phyloP scores from a whole-genome alignment of 495 filamentous ascomycete species.

The Immersiella caudata region DNA sequence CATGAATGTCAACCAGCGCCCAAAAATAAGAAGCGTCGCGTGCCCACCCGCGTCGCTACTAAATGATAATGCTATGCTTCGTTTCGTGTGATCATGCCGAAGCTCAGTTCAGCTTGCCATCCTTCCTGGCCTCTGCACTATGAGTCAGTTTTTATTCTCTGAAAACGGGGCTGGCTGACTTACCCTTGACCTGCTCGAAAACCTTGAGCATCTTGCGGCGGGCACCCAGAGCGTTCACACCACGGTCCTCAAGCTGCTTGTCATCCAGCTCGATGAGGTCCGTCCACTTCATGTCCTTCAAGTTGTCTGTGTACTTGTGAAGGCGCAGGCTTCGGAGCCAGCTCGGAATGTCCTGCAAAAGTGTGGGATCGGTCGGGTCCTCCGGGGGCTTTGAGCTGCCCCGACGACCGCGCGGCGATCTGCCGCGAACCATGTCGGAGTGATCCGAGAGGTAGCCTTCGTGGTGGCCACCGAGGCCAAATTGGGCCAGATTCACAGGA shows the following conservation, averaged over 20 bases:
- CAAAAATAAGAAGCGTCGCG: not conserved
- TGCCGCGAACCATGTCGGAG: constrained; percentile 83
- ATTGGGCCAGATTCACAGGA: constrained; percentile 72
- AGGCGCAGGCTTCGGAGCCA: constrained; percentile 94
- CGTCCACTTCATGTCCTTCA: constrained; percentile 97
- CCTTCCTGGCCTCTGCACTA: constrained; percentile 32
- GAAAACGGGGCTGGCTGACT: constrained; percentile 8
- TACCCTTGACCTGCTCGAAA: constrained; percentile 90
- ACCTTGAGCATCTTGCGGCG: constrained; percentile 99
- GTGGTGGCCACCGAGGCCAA: constrained; percentile 62
- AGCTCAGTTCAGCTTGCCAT: constrained; percentile 54
- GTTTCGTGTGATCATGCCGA: not conserved
- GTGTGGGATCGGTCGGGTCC: constrained; percentile 87
- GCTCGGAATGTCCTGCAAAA: constrained; percentile 92
- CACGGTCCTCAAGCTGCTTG: constrained; percentile 87
- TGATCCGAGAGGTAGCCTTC: constrained; percentile 96
- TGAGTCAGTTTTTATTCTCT: constrained; percentile 15
- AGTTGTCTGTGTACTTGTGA: constrained; percentile 98
- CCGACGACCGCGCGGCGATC: constrained; percentile 88
- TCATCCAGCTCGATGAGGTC: constrained; percentile 91
- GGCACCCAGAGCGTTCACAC: constrained; percentile 93
- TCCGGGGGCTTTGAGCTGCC: constrained; percentile 97
- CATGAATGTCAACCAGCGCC: not conserved
- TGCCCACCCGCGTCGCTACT: not conserved
- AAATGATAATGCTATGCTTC: constrained; percentile 11